Conservation (phyloP, 345 rosid species). For the Dimocarpus longan region DNA sequence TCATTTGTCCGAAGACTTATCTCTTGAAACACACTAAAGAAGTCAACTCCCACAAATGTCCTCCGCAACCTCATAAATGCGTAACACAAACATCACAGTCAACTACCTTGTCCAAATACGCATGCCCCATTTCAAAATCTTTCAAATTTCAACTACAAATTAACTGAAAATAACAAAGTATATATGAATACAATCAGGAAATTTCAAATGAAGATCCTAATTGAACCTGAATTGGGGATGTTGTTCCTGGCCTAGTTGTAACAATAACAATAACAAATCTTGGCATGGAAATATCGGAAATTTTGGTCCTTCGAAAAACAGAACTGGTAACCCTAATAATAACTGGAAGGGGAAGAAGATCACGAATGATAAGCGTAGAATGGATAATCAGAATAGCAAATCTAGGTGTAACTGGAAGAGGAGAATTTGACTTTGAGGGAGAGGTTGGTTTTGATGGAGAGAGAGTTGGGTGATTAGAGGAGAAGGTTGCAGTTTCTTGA, state of each 20-base stretch:
- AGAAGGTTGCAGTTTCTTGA: constrained; percentile 83
- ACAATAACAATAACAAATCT: constrained; percentile 17
- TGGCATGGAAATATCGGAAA: constrained; percentile 19
- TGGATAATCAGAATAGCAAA: constrained; percentile 90
- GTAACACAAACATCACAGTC: background rate
- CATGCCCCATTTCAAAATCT: background rate
- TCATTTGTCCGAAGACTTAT: constrained; percentile 68
- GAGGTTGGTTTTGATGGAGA: constrained; percentile 87
- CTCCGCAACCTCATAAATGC: constrained; percentile 36
- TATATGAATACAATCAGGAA: background rate
- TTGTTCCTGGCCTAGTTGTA: constrained; percentile 94
- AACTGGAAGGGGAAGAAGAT: constrained; percentile 87
- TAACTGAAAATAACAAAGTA: background rate
- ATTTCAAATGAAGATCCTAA: background rate
- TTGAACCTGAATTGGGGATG: constrained; percentile 92
- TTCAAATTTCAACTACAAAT: background rate
- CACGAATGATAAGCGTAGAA: constrained; percentile 50
- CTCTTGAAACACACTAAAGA: constrained; percentile 89
- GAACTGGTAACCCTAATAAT: constrained; percentile 18
- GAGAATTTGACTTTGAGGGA: constrained; percentile 91
- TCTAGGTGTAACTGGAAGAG: constrained; percentile 65
- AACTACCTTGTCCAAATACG: background rate
- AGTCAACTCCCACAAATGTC: no score
- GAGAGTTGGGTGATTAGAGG: constrained; percentile 82
- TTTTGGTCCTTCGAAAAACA: constrained; percentile 35